Percentiles rank a stretch among this genome's conserved stretches.
Evolutionary conservation across 108 stramenopile genomes (phyloP).

Genomic region (Cyclotella atomus): DNA sequence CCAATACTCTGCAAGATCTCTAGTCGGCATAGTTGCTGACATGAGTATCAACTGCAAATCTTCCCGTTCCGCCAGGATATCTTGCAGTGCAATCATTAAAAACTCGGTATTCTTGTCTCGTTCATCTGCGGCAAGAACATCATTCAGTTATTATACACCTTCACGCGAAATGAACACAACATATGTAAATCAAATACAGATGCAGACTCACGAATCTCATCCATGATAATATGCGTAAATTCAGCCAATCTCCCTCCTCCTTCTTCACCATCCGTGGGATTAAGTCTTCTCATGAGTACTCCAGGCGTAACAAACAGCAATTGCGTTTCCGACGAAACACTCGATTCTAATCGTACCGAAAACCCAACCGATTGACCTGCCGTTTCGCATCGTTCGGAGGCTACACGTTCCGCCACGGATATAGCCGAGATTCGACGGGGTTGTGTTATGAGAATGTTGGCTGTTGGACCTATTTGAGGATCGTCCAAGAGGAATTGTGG

Average conservation of each 20-base stretch:
- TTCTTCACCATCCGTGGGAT: conserved; percentile 35
- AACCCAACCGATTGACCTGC: conserved; percentile 75
- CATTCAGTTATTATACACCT: no score
- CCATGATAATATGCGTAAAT: conserved; percentile 91
- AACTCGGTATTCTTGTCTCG: conserved; percentile 92
- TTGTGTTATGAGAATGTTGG: conserved; percentile 86
- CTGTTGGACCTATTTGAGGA: conserved; percentile 38
- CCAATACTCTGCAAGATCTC: conserved; percentile 71
- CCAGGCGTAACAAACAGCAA: conserved; percentile 91
- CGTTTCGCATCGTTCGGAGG: conserved; percentile 66
- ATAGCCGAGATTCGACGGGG: conserved; percentile 87
- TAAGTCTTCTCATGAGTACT: conserved; percentile 84
- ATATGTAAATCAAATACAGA: background rate
- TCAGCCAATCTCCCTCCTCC: conserved; percentile 23
- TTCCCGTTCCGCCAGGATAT: conserved; percentile 66
- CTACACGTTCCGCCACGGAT: conserved; percentile 81
- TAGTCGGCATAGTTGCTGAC: conserved; percentile 73
- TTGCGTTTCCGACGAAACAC: conserved; percentile 66
- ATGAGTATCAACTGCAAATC: conserved; percentile 79
- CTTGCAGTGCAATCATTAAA: conserved; percentile 84
- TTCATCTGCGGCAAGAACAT: no score
- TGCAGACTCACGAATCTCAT: conserved; percentile 61
- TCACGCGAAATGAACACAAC: background rate
- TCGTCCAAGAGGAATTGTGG: conserved; percentile 83
- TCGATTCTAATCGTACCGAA: conserved; percentile 80